Evolutionary conservation across 139 green algal species (phyloP).

Genomic region (Diplosphaera chodatii): DNA sequence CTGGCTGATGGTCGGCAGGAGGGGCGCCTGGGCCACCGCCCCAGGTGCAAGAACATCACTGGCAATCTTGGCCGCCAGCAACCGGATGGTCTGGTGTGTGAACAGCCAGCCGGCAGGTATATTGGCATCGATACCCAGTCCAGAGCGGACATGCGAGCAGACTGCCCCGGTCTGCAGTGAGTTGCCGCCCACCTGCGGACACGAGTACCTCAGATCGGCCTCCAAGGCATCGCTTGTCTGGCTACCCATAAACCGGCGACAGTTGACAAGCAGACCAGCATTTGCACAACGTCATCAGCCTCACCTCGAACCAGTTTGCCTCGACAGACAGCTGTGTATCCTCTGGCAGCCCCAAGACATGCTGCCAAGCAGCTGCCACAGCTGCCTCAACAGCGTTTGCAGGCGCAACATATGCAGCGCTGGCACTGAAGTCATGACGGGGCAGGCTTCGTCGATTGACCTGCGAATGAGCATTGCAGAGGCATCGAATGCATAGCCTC

Average conservation of each 20-base stretch:
- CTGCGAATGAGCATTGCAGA: neutral
- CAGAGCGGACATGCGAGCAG: neutral
- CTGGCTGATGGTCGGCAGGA: neutral
- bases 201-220: neutral
- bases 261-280: no score
- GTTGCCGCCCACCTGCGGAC: constrained; percentile 12
- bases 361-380: neutral
- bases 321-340: no score
- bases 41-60: neutral
- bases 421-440: neutral
- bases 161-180: constrained; percentile 18
- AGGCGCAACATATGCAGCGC: neutral
- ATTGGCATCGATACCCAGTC: neutral
- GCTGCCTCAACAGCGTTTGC: neutral
- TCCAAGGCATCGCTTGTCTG: neutral
- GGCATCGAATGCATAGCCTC: no score
- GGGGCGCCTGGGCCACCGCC: neutral
- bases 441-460: neutral
- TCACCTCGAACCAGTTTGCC: no score
- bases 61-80: constrained; percentile 3
- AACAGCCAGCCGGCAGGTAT: constrained; percentile 13
- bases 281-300: no score
- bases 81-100: constrained; percentile 10
- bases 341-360: neutral
- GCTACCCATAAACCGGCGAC: no score